Evolutionary conservation across 2,329 filamentous ascomycete species (phyloP).

Genomic region (Hypoxylon sp.): DNA sequence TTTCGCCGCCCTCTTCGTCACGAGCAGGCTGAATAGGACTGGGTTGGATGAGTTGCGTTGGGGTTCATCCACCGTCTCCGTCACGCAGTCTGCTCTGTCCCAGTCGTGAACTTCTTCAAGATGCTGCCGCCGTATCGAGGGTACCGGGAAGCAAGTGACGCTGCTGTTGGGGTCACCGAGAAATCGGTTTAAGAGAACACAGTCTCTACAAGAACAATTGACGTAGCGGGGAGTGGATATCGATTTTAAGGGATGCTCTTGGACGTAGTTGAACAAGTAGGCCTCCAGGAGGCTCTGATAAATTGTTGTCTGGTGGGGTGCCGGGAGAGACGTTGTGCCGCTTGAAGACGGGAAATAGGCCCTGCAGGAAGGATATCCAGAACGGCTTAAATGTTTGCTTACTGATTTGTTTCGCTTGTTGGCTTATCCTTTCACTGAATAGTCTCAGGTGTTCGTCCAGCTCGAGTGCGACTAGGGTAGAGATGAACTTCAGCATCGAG

Average conservation of each 20-base stretch:
- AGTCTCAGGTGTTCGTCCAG: slow-evolving; percentile 26
- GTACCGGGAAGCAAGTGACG: slow-evolving; percentile 24
- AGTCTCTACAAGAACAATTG: slow-evolving; percentile 40
- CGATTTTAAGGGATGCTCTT: slow-evolving; percentile 16
- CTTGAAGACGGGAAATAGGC: slow-evolving; percentile 29
- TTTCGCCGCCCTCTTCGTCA: no score
- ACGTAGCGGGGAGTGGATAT: slow-evolving; percentile 10
- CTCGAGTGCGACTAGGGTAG: slow-evolving; percentile 27
- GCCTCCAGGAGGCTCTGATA: slow-evolving; percentile 35
- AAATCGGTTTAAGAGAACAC: slow-evolving; percentile 40
- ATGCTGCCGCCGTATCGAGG: slow-evolving; percentile 33
- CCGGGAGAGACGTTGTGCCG: slow-evolving; percentile 16
- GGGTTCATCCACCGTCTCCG: no score
- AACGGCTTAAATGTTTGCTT: slow-evolving; percentile 31
- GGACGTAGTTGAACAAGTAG: slow-evolving; percentile 39
- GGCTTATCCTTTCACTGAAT: slow-evolving; percentile 33
- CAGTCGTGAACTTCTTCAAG: slow-evolving; percentile 31
- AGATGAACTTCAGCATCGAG: slow-evolving; percentile 19
- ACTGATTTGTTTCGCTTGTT: slow-evolving; percentile 26
- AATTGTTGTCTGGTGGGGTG: slow-evolving; percentile 36
- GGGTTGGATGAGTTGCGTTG: no score
- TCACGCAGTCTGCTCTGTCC: slow-evolving; percentile 12
- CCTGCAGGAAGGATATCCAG: slow-evolving; percentile 46
- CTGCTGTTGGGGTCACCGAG: slow-evolving; percentile 26
- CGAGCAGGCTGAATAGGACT: no score